A percentile compares a stretch with the other conserved stretches of the same genome.
These are phyloP conservation scores for Rhizoclosmatium globosum DNA, from an alignment of 192 early-diverging fungal genomes.

Conservation along the genomic window DNA sequence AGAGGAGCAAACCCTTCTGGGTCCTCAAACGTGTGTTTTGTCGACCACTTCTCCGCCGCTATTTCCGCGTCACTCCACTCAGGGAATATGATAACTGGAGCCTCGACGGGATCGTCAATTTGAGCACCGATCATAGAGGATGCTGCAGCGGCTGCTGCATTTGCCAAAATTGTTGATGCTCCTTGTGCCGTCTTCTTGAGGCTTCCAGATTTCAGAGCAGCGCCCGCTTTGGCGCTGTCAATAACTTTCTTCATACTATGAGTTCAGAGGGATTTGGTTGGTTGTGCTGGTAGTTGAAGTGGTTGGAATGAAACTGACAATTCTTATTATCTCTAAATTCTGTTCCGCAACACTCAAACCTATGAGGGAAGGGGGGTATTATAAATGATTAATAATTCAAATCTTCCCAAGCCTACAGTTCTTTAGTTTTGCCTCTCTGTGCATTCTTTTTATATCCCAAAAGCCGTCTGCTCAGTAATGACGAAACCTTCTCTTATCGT, in stretches of 20 bases:
- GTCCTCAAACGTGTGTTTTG: slow-evolving; percentile 69
- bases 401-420: too few relatives aligned
- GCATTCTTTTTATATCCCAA: too few relatives aligned
- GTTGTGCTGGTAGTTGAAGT: too few relatives aligned
- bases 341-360: too few relatives aligned
- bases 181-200: slow-evolving; percentile 27
- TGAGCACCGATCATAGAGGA: background rate
- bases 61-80: slow-evolving; percentile 68
- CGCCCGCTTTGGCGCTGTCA: slow-evolving; percentile 18
- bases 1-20: slow-evolving; percentile 49
- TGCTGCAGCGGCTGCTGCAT: background rate
- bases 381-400: too few relatives aligned
- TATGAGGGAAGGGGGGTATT: too few relatives aligned
- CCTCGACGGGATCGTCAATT: slow-evolving; percentile 41
- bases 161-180: slow-evolving; percentile 13
- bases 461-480: too few relatives aligned
- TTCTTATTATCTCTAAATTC: background rate
- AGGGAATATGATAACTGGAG: slow-evolving; percentile 59
- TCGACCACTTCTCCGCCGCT: slow-evolving; percentile 63
- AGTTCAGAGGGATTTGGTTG: too few relatives aligned
- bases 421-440: too few relatives aligned
- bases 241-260: slow-evolving; percentile 31
- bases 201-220: slow-evolving; percentile 12
- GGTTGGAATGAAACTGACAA: background rate
- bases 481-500: too few relatives aligned